Base-by-base conservation (phyloP, 306 rosid genomes). In the Cercis canadensis region DNA sequence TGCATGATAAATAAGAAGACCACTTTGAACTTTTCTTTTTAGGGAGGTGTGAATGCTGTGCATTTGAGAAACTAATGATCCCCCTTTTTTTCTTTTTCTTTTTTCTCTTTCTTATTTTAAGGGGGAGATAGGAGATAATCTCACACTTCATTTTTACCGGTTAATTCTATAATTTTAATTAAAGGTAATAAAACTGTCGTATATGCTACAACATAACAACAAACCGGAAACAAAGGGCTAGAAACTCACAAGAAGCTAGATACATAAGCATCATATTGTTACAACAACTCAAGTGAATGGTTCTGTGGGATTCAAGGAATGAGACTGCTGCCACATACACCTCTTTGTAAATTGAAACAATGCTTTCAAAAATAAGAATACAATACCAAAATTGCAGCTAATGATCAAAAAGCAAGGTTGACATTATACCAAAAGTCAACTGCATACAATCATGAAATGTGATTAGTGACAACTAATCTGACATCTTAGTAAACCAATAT, bases 1-100 rank as follows among this genome's bases (percentile, higher is more conserved):
- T 94, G 78, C 78, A 80, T 19, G 67, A 60, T 24, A 53, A 53
- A 62, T 59, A 74, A 61, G 29, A 43, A 52, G n/a, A 80, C 14
- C 53, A 60, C 29, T 24, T 24, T 24, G 3, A 24, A 24, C 29
- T 1, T 24, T 24, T 24, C 29, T 1, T 24, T 1, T 24, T 24
- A 3, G 29, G 29, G 1, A 24, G 3, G 1, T 1, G 29, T 24
- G 29, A 24, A 24, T 24, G 29, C 29, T 24, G 29, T 24, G 29
- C 29, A 24, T 1, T 1, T 11, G 6, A 29, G 52, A 61, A 61
- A 46, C 62, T 50, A 24, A 29, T 17, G 7, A 61, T 34, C 32
- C 57, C 44, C 29, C 29, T 3, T 3, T 24, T n/a, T n/a, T n/a
- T n/a, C 29, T 3, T 3, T 3, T 18, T 59, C 50, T 53, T 36